Evolutionary conservation across 2,329 filamentous ascomycete species (phyloP).

Genomic region (Byssochlamys sp.): DNA sequence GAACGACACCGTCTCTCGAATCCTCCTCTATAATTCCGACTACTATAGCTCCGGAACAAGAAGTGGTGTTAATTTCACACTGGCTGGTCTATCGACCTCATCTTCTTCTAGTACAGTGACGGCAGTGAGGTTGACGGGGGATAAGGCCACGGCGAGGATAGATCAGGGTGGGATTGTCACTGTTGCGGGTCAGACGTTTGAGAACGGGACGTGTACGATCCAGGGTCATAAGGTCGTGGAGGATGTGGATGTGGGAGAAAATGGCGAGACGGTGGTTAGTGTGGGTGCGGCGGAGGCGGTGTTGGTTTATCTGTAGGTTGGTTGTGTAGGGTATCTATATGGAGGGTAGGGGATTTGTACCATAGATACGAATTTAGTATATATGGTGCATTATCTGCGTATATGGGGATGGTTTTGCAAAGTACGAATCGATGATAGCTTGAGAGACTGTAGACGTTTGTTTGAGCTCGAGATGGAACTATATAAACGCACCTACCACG

Average conservation of each 20-base stretch:
- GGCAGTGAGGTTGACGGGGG: slow-evolving; percentile 39
- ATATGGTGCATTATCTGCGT: no score
- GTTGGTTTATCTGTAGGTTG: slow-evolving; percentile 34
- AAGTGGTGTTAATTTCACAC: slow-evolving; percentile 27
- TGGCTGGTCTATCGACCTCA: slow-evolving; percentile 32
- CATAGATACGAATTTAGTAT: no score
- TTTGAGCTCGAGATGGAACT: no score
- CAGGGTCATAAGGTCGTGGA: slow-evolving; percentile 24
- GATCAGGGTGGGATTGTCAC: slow-evolving; percentile 37
- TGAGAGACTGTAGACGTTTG: no score
- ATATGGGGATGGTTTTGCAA: no score
- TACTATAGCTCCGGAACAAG: slow-evolving; percentile 21
- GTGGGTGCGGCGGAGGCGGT: slow-evolving; percentile 42
- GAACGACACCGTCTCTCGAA: slow-evolving; percentile 25
- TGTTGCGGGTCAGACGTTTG: slow-evolving; percentile 40
- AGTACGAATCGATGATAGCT: no score
- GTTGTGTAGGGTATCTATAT: not conserved
- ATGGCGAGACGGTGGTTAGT: slow-evolving; percentile 30
- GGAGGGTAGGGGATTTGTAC: not conserved
- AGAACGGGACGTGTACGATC: slow-evolving; percentile 38
- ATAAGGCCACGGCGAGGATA: slow-evolving; percentile 35
- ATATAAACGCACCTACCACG: no score
- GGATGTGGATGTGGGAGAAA: slow-evolving; percentile 7
- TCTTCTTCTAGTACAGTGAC: slow-evolving; percentile 19
- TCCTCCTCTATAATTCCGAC: slow-evolving; percentile 31